Percentiles rank a stretch among this genome's conserved stretches.
phyloP scores from a whole-genome alignment of 1,284 basidiomycete species.

The Cutaneotrichosporon daszewskae region DNA sequence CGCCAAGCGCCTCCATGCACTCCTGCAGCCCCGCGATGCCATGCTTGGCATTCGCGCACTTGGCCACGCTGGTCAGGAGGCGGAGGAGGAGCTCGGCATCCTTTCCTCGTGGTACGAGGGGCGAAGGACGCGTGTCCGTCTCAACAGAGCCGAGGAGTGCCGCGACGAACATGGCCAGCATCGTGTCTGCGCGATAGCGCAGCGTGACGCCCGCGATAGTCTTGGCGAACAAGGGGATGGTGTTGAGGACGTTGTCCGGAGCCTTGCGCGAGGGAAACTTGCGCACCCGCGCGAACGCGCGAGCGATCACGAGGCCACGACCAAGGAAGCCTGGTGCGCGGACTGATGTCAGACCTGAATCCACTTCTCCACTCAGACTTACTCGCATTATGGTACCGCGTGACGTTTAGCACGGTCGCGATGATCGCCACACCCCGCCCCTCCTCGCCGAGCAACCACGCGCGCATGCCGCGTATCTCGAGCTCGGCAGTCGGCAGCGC shows the following conservation, averaged over 20 bases:
- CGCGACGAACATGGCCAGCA: slow-evolving; percentile 58
- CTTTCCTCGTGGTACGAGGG: slow-evolving; percentile 1
- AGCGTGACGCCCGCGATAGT: slow-evolving; percentile 58
- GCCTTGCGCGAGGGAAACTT: slow-evolving; percentile 46
- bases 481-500: slow-evolving; percentile 72
- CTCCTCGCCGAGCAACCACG: slow-evolving; percentile 59
- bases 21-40: slow-evolving; percentile 67
- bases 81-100: slow-evolving; percentile 54
- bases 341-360: not conserved
- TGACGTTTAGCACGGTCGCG: slow-evolving; percentile 68
- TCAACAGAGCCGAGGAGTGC: slow-evolving; percentile 57
- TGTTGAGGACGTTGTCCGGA: slow-evolving; percentile 52
- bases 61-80: slow-evolving; percentile 63
- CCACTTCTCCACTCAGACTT: slow-evolving; percentile 37
- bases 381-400: slow-evolving; percentile 63
- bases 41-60: slow-evolving; percentile 65
- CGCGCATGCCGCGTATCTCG: slow-evolving; percentile 58
- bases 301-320: slow-evolving; percentile 60
- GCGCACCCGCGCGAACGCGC: slow-evolving; percentile 59
- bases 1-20: slow-evolving; percentile 73
- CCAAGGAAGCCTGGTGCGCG: slow-evolving; percentile 60
- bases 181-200: slow-evolving; percentile 60
- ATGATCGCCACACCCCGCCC: slow-evolving; percentile 65
- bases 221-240: slow-evolving; percentile 54
- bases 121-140: slow-evolving; percentile 49